Base-by-base conservation (phyloP, 2,329 filamentous ascomycete species). In the Microsporum canis region DNA sequence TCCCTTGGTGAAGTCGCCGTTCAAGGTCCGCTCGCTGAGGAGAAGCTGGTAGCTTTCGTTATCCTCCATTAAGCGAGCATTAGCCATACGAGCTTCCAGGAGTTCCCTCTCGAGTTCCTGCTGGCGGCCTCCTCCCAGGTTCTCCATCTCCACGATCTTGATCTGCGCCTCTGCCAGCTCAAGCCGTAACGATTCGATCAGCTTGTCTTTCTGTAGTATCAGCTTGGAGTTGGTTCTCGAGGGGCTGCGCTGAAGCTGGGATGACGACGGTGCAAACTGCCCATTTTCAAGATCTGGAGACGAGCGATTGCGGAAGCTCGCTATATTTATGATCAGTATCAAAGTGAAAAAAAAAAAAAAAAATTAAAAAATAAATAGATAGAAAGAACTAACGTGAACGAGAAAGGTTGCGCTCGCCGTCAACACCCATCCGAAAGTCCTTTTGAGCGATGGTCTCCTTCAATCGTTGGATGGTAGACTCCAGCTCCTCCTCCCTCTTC, bases 1-100 rank as follows among this genome's bases (percentile, higher is more conserved):
- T 68, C 82, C 88, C 71, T 88, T 90, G 69, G 83, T 82, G 71
- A 96, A 92, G 71, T 97, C 92, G 34, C 94, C 94, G 71, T 95
- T 96, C 62, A 99, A 82, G 0, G 94, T 97, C 80, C 91, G 92
- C 74, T 97, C 91, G 70, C 91, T 90, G 29, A 99, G 84, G 17
- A 99, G 84, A 41, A 97, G 82, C 75, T 97, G 92, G 75, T 96
- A 99, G 76, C 91, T 95, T 76, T 99, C 94, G 70, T 97, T 97
- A 75, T 99, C 94, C 76, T 99, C 94, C 88, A 96, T 94, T 65
- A 99, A 79, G 53, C 91, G 85, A 61, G 94, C 94, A 71, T 97
- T 99, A 66, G 91, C 88, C 88, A 97, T 94, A 69, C 91, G 89
- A 43, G 90, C 87, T 71, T 97, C 92, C 76, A 96, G 85, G 59